A percentile compares a stretch with the other conserved stretches of the same genome.
phyloP scores from a whole-genome alignment of 257 asterid species.

The Buddleja alternifolia region DNA sequence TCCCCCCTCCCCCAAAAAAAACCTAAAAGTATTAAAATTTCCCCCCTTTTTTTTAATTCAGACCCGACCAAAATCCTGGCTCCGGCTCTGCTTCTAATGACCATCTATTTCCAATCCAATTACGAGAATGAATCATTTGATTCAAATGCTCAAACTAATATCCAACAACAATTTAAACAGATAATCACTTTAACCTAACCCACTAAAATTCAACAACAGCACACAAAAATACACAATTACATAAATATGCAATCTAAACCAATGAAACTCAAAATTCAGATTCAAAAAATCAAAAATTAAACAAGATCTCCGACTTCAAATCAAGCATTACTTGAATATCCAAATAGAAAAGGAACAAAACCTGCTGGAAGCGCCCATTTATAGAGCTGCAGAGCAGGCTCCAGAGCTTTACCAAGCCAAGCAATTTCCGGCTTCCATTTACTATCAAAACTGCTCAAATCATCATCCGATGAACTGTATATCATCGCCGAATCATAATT shows the following conservation, averaged over 20 bases:
- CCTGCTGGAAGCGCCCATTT: slow-evolving; percentile 86
- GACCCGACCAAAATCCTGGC: no score
- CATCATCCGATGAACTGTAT: slow-evolving; percentile 48
- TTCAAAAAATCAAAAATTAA: neutral
- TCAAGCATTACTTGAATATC: neutral
- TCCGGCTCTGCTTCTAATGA: no score
- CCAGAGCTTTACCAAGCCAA: slow-evolving; percentile 86
- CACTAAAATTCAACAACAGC: neutral
- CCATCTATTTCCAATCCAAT: no score
- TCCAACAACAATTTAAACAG: no score
- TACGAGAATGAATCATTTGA: no score
- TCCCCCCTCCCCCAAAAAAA: no score
- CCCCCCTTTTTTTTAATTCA: no score
- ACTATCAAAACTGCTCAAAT: slow-evolving; percentile 28
- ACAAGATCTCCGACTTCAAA: neutral
- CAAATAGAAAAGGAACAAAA: slow-evolving; percentile 16
- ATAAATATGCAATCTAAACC: neutral
- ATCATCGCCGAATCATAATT: slow-evolving; percentile 27
- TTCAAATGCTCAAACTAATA: no score
- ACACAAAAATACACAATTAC: neutral
- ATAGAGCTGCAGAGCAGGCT: slow-evolving; percentile 84
- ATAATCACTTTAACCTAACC: neutral
- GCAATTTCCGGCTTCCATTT: slow-evolving; percentile 83
- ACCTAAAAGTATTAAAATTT: no score
- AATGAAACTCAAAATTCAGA: neutral